Evolutionary conservation across 768 basidiomycete species (phyloP).

Genomic region (Coprinopsis marcescibilis): DNA sequence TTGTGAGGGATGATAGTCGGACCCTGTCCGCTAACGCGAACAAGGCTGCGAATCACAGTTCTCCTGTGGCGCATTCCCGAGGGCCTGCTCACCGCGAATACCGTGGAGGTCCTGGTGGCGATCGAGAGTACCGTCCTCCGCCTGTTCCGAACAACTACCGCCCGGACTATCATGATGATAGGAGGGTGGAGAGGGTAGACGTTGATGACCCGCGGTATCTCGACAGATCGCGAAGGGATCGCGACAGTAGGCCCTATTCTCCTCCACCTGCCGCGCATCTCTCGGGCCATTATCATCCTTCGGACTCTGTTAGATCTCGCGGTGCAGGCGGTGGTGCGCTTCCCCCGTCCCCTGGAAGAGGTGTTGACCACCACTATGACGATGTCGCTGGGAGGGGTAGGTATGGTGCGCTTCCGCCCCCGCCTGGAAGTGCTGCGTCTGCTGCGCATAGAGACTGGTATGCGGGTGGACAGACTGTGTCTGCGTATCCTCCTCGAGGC

Average conservation of each 20-base stretch:
- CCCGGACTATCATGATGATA: slow-evolving; percentile 34
- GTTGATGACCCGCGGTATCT: slow-evolving; percentile 31
- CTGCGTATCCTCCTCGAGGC: neutral
- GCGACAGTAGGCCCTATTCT: slow-evolving; percentile 14
- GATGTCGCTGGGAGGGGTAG: slow-evolving; percentile 26
- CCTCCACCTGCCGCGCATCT: slow-evolving; percentile 26
- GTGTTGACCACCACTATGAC: no score
- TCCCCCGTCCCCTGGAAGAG: no score
- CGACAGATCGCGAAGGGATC: slow-evolving; percentile 22
- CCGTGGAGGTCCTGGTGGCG: slow-evolving; percentile 26
- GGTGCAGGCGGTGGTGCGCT: slow-evolving; percentile 13
- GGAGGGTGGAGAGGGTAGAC: slow-evolving; percentile 30
- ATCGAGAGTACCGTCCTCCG: slow-evolving; percentile 11
- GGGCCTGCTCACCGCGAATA: slow-evolving; percentile 16
- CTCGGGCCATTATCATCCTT: slow-evolving; percentile 22
- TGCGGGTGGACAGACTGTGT: slow-evolving; percentile 22
- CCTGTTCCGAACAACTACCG: slow-evolving; percentile 26
- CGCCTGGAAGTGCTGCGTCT: no score
- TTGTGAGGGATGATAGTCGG: neutral
- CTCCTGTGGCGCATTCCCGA: slow-evolving; percentile 6
- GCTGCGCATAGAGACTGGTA: no score
- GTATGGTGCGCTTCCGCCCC: no score
- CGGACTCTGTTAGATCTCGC: slow-evolving; percentile 24
- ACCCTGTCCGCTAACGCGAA: slow-evolving; percentile 1
- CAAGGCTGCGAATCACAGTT: no score